phyloP scores from a whole-genome alignment of 352 stramenopile species.

The Pythium aquatile region DNA sequence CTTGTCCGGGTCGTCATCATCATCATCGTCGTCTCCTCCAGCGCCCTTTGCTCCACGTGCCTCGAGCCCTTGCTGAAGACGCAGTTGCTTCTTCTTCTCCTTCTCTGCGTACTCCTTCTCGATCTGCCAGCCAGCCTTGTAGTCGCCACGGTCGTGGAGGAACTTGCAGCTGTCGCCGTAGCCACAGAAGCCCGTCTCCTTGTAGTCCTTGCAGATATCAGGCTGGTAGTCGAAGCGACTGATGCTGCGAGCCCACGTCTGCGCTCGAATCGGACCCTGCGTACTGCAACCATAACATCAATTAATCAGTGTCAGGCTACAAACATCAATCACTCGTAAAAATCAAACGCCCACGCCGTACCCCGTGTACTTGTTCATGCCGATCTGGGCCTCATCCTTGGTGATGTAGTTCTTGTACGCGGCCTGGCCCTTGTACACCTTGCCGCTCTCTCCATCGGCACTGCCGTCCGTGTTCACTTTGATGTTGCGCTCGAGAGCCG shows the following conservation, averaged over 20 bases:
- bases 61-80: conserved; percentile 52
- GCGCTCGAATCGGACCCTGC: conserved; percentile 93
- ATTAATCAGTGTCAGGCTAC: neutral
- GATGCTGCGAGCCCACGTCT: conserved; percentile 93
- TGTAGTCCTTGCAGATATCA: conserved; percentile 99
- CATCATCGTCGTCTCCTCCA: conserved; percentile 46
- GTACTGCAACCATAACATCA: conserved; percentile 41
- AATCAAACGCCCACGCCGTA: conserved; percentile 24
- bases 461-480: conserved; percentile 69
- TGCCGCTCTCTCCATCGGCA: conserved; percentile 63
- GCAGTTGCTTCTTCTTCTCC: conserved; percentile 86
- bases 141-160: conserved; percentile 97
- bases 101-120: conserved; percentile 95
- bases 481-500: conserved; percentile 77
- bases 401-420: conserved; percentile 87
- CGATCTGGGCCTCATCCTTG: conserved; percentile 86
- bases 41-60: conserved; percentile 21
- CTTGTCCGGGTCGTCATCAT: conserved; percentile 67
- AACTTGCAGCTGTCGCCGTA: conserved; percentile 98
- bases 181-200: conserved; percentile 99
- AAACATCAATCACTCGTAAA: neutral
- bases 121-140: conserved; percentile 97
- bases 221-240: conserved; percentile 97
- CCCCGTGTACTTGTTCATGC: conserved; percentile 90
- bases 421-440: conserved; percentile 80